Evolutionary conservation across 176 grass and related monocot species (phyloP), one percentile per base, ranked within the genome.

Genomic region (Raddia distichophylla): DNA sequence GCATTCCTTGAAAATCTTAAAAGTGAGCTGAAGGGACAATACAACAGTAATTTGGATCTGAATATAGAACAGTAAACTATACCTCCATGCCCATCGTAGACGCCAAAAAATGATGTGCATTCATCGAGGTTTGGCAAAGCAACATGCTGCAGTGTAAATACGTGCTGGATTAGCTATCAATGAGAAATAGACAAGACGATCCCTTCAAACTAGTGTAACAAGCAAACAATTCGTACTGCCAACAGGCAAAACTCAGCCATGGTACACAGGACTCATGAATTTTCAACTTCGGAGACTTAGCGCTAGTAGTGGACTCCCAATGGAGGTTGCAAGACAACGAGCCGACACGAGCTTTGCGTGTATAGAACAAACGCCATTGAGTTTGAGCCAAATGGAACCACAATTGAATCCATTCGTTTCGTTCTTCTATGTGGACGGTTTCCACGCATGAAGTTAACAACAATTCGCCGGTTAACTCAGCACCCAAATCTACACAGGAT

Each of bases 71-170:
- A 77, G 33, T 12, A 0, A 33, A 32, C 63, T 4, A 79, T 91
- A 94, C 92, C 92, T 85, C 92, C 92, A 69, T 94, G 92, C 10
- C 92, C 92, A 85, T 94, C 92, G 9, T 89, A 94, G 56, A 94
- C 92, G 1, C 86, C 92, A 87, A 94, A 94, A 76, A 94, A 94
- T 9, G 92, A 94, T 73, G 92, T 94, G 81, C 50, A 71, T 7
- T 85, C 84, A 72, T 94, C 92, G 10, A 94, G 84, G 63, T 85
- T 33, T 68, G 77, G 83, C 35, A 87, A 58, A 16, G 92, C 92
- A 10, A 81, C 74, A 82, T 94, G 92, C 92, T 94, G 81, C 58
- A 82, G 49, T 20, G 45, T 40, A 79, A 79, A 54, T 48, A 77
- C 19, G 50, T 42, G 43, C 19, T 20, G n/a, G 14, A 52, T 85